Base-by-base conservation (phyloP, 129 eudicot genomes). In the Chrysanthemum makinoi region DNA sequence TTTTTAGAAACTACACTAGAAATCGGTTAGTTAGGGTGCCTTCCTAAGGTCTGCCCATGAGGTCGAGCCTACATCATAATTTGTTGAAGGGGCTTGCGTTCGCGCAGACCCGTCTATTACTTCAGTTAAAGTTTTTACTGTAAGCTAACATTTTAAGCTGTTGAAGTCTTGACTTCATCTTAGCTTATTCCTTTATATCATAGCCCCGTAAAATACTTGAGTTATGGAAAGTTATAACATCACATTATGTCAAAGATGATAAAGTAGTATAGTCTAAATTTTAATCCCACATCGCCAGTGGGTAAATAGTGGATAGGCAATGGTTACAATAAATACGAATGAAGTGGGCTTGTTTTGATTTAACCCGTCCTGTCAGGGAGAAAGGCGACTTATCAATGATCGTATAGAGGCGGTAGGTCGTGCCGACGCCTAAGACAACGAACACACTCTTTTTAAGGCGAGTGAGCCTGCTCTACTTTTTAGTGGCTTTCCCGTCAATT, bases 311-410 rank as follows among this genome's bases (percentile, higher is more conserved):
- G 50, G 50, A 33, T 51, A 1, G 46, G 15, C 15, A 61, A 11
- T 5, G 44, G 14, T 44, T 5, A 15, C 12, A 11, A 62, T 62
- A 62, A 62, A 62, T 8, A n/a, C n/a, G n/a, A 30, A 0, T 5
- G 4, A 26, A 5, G 6, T 24, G 0, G 13, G 9, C 0, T 5
- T 6, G 0, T 0, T 5, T 0, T 12, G 0, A 10, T 0, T 13
- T 58, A 80, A 66, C 72, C 28, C 83, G 87, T 83, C 86, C 89
- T 82, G 89, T 87, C 81, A 82, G 89, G 93, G 89, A 80, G 78
- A 65, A 75, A 72, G 86, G 84, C 89, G 89, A 77, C 85, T 49
- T 69, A 82, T 72, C 74, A 26, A 87, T 82, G 93, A 84, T 79
- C 89, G 89, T 53, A 15, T 75, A 61, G 87, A 58, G 87, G 84